phyloP scores from a whole-genome alignment of 768 basidiomycete genomes.

The Tephrocybe sp. region DNA sequence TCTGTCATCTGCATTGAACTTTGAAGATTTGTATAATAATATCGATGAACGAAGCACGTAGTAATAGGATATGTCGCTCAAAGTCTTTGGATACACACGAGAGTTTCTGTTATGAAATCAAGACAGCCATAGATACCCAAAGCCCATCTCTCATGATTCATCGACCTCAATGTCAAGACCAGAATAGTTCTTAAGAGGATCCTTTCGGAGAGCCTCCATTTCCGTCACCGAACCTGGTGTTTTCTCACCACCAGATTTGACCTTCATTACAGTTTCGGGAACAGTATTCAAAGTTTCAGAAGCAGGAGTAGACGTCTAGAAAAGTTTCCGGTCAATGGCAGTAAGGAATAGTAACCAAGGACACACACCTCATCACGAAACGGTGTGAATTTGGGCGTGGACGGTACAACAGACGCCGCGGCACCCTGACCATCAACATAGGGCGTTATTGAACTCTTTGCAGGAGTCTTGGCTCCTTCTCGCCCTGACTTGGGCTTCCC shows the following conservation, averaged over 20 bases:
- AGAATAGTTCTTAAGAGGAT: constrained; percentile 77
- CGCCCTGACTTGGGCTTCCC: constrained; percentile 21
- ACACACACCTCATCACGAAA: constrained; percentile 70
- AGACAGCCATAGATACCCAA: neutral
- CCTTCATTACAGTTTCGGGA: constrained; percentile 67
- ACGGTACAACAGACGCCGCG: constrained; percentile 26
- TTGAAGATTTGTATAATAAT: no score
- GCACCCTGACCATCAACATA: constrained; percentile 34
- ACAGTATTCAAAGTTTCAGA: constrained; percentile 28
- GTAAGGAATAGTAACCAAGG: constrained; percentile 6
- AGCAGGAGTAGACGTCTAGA: constrained; percentile 22
- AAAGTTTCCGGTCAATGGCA: constrained; percentile 18
- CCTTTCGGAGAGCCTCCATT: constrained; percentile 74
- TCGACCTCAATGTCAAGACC: constrained; percentile 10
- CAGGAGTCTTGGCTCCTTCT: constrained; percentile 28
- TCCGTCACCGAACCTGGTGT: constrained; percentile 50
- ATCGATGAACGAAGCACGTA: no score
- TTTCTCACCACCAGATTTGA: constrained; percentile 46
- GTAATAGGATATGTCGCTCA: neutral
- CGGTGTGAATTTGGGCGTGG: constrained; percentile 62
- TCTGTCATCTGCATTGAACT: neutral
- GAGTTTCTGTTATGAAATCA: neutral
- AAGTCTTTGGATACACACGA: neutral
- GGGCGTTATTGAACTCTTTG: constrained; percentile 31
- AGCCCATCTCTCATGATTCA: constrained; percentile 10